These are phyloP conservation scores for Colletotrichum aenigma DNA, from an alignment of 2,329 filamentous ascomycete species.

Conservation along the genomic window DNA sequence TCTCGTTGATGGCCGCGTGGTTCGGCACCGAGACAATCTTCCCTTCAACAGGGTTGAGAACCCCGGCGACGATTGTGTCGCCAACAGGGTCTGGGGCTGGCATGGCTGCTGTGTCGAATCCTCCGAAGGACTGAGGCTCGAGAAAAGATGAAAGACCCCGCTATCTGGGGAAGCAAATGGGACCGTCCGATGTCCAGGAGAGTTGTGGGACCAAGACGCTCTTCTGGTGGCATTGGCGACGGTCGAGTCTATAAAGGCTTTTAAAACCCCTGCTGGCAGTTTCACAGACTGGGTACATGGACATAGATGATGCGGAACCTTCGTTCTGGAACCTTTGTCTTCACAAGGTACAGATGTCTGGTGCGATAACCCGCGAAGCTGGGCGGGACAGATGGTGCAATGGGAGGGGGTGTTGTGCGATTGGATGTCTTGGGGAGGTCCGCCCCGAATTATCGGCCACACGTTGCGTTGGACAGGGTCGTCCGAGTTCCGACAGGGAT, in stretches of 20 bases:
- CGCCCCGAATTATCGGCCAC: not conserved
- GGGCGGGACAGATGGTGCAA: not conserved
- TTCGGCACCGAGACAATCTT: conserved; percentile 31
- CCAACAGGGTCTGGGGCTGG: not conserved
- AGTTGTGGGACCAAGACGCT: not conserved
- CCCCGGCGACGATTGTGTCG: conserved; percentile 29
- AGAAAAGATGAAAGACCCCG: not conserved
- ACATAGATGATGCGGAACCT: not conserved
- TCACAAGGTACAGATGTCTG: not conserved
- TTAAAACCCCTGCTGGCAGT: not conserved
- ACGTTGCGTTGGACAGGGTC: not conserved
- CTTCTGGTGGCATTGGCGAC: not conserved
- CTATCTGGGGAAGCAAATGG: not conserved
- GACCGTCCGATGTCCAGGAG: not conserved
- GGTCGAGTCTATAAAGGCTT: not conserved
- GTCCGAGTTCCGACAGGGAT: not conserved
- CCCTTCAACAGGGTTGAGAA: conserved; percentile 29
- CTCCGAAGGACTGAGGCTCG: not conserved
- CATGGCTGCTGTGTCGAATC: not conserved
- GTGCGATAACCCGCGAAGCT: not conserved
- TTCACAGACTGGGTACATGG: not conserved
- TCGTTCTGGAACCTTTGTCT: not conserved
- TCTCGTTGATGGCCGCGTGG: conserved; percentile 34
- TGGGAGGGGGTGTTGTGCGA: not conserved
- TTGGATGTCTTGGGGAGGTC: not conserved